Evolutionary conservation across 306 rosid species (phyloP).

Genomic region (Vachellia pachyceras): DNA sequence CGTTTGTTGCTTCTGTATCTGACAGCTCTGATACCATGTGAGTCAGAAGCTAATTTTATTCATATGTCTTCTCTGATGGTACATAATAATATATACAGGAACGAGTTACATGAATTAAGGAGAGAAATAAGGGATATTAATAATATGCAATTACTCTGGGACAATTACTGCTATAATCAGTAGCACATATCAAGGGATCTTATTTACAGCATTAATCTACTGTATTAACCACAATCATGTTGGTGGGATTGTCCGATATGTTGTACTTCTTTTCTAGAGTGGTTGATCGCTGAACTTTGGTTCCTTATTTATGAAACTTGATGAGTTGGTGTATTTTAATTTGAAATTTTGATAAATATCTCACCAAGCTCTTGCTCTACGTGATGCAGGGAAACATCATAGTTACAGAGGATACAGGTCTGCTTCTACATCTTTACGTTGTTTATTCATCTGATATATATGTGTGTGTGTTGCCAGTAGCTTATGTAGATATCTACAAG

Average conservation of each 20-base stretch:
- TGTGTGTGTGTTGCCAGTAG: constrained; percentile 20
- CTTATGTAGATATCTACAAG: constrained; percentile 5
- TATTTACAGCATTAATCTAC: no score
- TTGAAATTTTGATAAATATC: constrained; percentile 15
- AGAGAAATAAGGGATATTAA: no score
- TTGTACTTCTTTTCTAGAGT: not conserved
- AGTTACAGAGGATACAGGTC: constrained; percentile 81
- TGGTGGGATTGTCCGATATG: not conserved
- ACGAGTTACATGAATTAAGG: no score
- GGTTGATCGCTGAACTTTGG: not conserved
- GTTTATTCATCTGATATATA: constrained; percentile 30
- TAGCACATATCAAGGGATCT: no score
- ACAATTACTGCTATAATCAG: no score
- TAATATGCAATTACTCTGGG: no score
- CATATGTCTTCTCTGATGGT: no score
- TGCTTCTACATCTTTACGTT: constrained; percentile 28
- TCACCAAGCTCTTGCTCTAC: constrained; percentile 44
- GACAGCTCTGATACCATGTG: no score
- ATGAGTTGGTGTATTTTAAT: not conserved
- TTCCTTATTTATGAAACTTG: constrained; percentile 7
- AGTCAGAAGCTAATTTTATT: no score
- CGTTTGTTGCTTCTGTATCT: no score
- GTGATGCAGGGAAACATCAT: constrained; percentile 71
- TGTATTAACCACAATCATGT: no score
- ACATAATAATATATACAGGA: no score